Percentiles rank a stretch among this genome's conserved stretches.
phyloP scores from a whole-genome alignment of 495 filamentous ascomycete genomes.

The Penicillium malachiteum region DNA sequence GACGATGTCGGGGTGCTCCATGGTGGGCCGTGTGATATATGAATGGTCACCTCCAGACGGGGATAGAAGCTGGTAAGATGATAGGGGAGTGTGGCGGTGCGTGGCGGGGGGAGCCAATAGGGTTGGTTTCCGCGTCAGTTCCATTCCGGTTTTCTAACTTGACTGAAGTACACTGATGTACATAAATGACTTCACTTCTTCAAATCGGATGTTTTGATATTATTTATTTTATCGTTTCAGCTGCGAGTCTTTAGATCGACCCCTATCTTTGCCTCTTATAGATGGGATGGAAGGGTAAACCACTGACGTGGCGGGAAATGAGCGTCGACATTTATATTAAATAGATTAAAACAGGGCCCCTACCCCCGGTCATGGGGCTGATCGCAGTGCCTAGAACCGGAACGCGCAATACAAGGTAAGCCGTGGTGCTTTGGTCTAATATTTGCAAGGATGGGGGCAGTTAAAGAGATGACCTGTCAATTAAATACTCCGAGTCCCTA shows the following conservation, averaged over 20 bases:
- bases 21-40: constrained; percentile 31
- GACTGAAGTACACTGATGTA: background rate
- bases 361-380: constrained; percentile 5
- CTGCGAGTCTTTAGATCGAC: constrained; percentile 4
- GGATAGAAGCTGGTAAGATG: constrained; percentile 17
- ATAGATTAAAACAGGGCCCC: constrained; percentile 1
- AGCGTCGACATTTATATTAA: constrained; percentile 11
- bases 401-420: background rate
- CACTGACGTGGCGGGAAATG: constrained; percentile 7
- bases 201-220: background rate
- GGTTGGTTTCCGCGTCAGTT: background rate
- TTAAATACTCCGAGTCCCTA: too few relatives aligned
- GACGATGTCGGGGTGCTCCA: constrained; percentile 57
- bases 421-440: background rate
- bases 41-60: constrained; percentile 11
- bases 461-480: too few relatives aligned
- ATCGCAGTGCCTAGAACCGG: background rate
- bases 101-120: constrained; percentile 17
- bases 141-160: constrained; percentile 1
- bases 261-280: constrained; percentile 2
- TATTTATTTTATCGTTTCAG: background rate
- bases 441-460: background rate
- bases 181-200: background rate
- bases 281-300: background rate
- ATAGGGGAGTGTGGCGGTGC: constrained; percentile 33